Conservation (phyloP, 2,329 filamentous ascomycete species). For the Exophiala sideris region DNA sequence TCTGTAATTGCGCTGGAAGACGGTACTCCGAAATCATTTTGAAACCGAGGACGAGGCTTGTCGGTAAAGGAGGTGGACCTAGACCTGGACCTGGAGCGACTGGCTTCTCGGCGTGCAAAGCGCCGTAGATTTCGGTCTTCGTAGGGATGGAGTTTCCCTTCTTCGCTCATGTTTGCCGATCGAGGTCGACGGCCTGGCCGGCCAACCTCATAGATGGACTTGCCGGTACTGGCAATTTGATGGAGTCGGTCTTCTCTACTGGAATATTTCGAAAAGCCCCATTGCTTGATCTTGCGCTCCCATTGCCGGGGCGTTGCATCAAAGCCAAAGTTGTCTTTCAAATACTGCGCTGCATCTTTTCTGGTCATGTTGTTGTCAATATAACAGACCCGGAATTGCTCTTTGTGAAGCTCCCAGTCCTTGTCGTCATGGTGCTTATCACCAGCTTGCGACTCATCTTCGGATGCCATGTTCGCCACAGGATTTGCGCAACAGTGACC, state of each 20-base stretch:
- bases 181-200: slow-evolving; percentile 25
- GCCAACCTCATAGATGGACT: slow-evolving; percentile 24
- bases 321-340: slow-evolving; percentile 23
- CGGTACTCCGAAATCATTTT: slow-evolving; percentile 14
- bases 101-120: slow-evolving; percentile 27
- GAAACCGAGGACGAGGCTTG: slow-evolving; percentile 7
- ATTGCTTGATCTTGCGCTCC: slow-evolving; percentile 29
- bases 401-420: slow-evolving; percentile 27
- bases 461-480: slow-evolving; percentile 17
- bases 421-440: slow-evolving; percentile 26
- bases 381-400: slow-evolving; percentile 25
- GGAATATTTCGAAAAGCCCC: slow-evolving; percentile 27
- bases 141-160: slow-evolving; percentile 18
- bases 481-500: not conserved
- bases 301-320: slow-evolving; percentile 27
- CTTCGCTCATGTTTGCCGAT: slow-evolving; percentile 14
- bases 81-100: slow-evolving; percentile 22
- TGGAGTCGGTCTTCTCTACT: slow-evolving; percentile 24
- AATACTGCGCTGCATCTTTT: slow-evolving; percentile 23
- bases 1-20: slow-evolving; percentile 6
- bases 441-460: slow-evolving; percentile 18
- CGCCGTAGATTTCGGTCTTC: slow-evolving; percentile 28
- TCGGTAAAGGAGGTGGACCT: slow-evolving; percentile 20
- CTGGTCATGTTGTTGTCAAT: slow-evolving; percentile 27
- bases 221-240: slow-evolving; percentile 23